These are phyloP conservation scores for Fusarium brevicatenulatum DNA, from an alignment of 2,329 filamentous ascomycete genomes.

Conservation along the genomic window DNA sequence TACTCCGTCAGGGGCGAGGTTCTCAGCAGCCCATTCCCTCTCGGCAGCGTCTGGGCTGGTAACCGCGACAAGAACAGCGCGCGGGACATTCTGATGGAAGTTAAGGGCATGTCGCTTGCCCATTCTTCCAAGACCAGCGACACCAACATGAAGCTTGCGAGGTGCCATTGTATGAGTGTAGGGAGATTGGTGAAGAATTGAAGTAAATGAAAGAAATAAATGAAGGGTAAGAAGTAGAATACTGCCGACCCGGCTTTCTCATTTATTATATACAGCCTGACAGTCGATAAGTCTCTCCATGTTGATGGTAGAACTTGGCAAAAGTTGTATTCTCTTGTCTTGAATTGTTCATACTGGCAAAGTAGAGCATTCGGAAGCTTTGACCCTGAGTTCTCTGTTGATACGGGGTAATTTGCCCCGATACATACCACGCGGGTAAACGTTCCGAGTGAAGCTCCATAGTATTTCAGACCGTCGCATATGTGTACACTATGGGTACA, in stretches of 20 bases:
- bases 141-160: conserved; percentile 54
- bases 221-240: background rate
- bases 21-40: conserved; percentile 55
- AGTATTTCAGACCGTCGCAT: background rate
- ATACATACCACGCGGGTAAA: background rate
- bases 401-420: background rate
- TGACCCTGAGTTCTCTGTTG: rapidly evolving
- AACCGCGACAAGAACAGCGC: conserved; percentile 61
- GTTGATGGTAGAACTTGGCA: rapidly evolving
- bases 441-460: background rate
- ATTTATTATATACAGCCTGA: background rate
- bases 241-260: background rate
- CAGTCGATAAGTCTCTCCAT: background rate
- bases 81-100: conserved; percentile 56
- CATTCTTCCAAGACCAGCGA: conserved; percentile 63
- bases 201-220: background rate
- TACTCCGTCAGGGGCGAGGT: conserved; percentile 57
- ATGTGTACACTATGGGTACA: no score
- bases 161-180: conserved; percentile 20
- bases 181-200: background rate
- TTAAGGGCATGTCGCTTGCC: conserved; percentile 61
- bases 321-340: background rate
- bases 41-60: conserved; percentile 58
- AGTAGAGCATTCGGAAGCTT: background rate
- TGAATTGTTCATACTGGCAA: rapidly evolving